Percentiles rank a stretch among this genome's conserved stretches.
Evolutionary conservation across 192 early-diverging fungal genomes (phyloP).

Genomic region (Dissophora globulifera): DNA sequence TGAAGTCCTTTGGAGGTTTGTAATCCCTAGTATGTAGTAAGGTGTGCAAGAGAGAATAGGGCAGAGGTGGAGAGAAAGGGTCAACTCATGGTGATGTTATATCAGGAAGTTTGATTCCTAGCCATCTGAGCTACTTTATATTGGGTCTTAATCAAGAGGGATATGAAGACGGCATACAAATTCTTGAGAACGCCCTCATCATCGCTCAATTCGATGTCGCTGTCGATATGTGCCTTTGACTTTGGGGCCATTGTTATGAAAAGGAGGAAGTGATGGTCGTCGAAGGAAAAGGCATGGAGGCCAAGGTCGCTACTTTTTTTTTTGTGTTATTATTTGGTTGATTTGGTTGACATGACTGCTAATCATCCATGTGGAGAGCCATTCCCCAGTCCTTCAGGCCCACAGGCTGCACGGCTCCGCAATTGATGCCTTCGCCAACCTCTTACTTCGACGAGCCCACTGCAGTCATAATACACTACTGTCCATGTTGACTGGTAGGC

Average conservation of each 20-base stretch:
- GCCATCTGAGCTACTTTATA: too few species aligned
- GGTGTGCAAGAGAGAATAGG: too few species aligned
- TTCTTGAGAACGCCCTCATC: conserved; percentile 48
- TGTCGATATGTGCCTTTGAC: conserved; percentile 32
- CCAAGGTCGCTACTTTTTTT: not conserved
- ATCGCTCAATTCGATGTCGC: conserved; percentile 42
- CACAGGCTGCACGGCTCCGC: too few species aligned
- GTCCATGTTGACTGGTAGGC: too few species aligned
- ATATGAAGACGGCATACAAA: conserved; percentile 34
- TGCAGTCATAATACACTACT: too few species aligned
- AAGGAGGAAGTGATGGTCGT: not conserved
- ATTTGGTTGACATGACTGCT: not conserved
- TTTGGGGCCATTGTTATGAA: conserved; percentile 26
- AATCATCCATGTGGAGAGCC: too few species aligned
- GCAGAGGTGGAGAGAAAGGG: not conserved
- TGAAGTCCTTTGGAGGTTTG: conserved; percentile 41
- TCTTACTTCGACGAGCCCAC: too few species aligned
- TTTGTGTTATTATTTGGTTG: conserved; percentile 13
- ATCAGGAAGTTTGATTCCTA: too few species aligned
- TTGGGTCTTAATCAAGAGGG: too few species aligned
- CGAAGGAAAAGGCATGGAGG: not conserved
- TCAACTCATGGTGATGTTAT: too few species aligned
- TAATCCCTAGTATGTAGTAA: conserved; percentile 25
- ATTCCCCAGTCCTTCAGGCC: too few species aligned
- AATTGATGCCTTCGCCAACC: too few species aligned